Evolutionary conservation across 75 land plant genomes (phyloP), one percentile per base, ranked within the genome.

Genomic region (Pinus tabuliformis): DNA sequence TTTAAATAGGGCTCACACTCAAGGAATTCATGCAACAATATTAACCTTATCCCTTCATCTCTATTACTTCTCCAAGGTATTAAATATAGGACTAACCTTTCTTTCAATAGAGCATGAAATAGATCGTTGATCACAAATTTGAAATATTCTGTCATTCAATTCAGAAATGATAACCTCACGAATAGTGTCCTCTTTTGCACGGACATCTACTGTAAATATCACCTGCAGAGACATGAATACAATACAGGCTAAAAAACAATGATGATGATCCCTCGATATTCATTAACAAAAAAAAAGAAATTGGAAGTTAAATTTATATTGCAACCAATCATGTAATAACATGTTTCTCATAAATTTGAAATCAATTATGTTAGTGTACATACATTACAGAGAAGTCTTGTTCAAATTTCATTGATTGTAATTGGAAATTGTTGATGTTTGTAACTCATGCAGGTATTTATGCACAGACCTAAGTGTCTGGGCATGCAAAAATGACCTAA

Each of bases 151-250:
- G 3, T 83, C 63, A 33, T 84, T 84, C 14, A 92, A 74, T 72
- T 91, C 85, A 58, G 73, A 76, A 22, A 95, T 76, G 26, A 91
- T 78, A 12, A 82, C 76, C 83, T 85, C 98, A 16, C 93, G 89
- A 33, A 85, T 82, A 73, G 30, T 58, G 60, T 95, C 96, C 84
- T 92, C 92, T 73, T 84, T 86, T 33, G 98, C 86, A 57, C 99
- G 88, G 57, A 95, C 66, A 83, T 97, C 99, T 11, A 97, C 77
- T 22, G 96, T 95, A 83, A 97, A 97, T 2, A 84, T 81, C 36
- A 97, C 99, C 99, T 97, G 88, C 49, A 74, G 22, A 24, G 62
- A 78, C n/a, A 57, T 30, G 57, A 33, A 75, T 66, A n/a, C 26
- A 28, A 33, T 18, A n/a, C 26, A 28, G 21, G n/a, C 22, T 15